phyloP scores from a whole-genome alignment of 352 stramenopile genomes.

The Globisporangium splendens region DNA sequence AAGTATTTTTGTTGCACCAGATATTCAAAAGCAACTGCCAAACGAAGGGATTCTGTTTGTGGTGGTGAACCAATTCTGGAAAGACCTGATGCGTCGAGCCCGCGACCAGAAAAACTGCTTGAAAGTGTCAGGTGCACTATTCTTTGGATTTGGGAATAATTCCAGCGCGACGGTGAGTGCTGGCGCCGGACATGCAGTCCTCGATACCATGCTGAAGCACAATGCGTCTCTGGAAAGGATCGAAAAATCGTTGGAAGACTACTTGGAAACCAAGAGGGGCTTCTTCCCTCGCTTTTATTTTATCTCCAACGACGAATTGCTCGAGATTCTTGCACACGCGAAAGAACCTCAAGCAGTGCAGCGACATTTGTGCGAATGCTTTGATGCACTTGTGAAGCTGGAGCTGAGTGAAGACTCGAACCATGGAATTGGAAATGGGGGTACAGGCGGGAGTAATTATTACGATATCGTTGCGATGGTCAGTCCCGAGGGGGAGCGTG shows the following conservation, averaged over 20 bases:
- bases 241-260: slow-evolving; percentile 81
- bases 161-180: slow-evolving; percentile 3
- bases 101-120: slow-evolving; percentile 63
- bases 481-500: slow-evolving; percentile 73
- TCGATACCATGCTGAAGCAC: slow-evolving; percentile 67
- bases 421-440: slow-evolving; percentile 7
- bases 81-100: slow-evolving; percentile 67
- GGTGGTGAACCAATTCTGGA: slow-evolving; percentile 76
- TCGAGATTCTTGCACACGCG: slow-evolving; percentile 80
- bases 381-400: slow-evolving; percentile 75
- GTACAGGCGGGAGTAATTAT: slow-evolving; percentile 13
- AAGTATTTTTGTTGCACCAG: slow-evolving; percentile 74
- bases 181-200: slow-evolving; percentile 35
- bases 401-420: slow-evolving; percentile 57
- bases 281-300: slow-evolving; percentile 88
- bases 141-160: slow-evolving; percentile 18
- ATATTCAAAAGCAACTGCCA: slow-evolving; percentile 82
- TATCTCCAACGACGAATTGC: slow-evolving; percentile 83
- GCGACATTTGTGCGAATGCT: slow-evolving; percentile 80
- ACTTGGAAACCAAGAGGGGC: slow-evolving; percentile 79
- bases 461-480: slow-evolving; percentile 79
- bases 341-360: slow-evolving; percentile 80
- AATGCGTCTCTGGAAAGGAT: slow-evolving; percentile 68
- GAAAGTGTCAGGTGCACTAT: slow-evolving; percentile 49
- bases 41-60: slow-evolving; percentile 59